A percentile compares a stretch with the other conserved stretches of the same genome.
phyloP scores from a whole-genome alignment of 2,329 filamentous ascomycete genomes.

The Beauveria rudraprayagi region DNA sequence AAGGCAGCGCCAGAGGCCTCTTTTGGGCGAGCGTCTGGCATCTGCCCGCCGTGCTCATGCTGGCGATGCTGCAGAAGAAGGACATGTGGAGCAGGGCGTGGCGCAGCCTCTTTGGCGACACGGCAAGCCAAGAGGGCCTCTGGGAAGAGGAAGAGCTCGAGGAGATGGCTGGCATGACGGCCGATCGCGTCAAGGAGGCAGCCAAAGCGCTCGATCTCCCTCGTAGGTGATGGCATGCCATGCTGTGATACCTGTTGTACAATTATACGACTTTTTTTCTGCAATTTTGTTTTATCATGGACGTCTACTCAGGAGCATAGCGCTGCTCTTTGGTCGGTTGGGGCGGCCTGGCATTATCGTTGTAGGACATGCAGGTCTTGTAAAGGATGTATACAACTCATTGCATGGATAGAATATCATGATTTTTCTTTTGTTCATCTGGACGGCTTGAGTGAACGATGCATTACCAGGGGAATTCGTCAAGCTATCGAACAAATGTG shows the following conservation, averaged over 20 bases:
- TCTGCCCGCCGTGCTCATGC: conserved; percentile 77
- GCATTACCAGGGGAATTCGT: not conserved
- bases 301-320: not conserved
- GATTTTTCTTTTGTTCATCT: not conserved
- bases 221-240: not conserved
- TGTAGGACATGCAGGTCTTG: not conserved
- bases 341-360: not conserved
- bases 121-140: conserved; percentile 50
- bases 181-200: conserved; percentile 17
- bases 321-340: not conserved
- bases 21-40: conserved; percentile 99
- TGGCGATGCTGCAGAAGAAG: conserved; percentile 89
- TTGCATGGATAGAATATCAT: conserved; percentile 9
- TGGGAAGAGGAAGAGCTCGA: conserved; percentile 49
- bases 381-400: conserved; percentile 2
- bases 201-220: conserved; percentile 7
- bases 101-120: conserved; percentile 54
- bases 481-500: not conserved
- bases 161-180: conserved; percentile 30
- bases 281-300: conserved; percentile 18
- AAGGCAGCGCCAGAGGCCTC: conserved; percentile 71
- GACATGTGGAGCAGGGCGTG: conserved; percentile 83
- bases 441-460: not conserved
- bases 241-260: not conserved
- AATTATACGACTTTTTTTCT: conserved; percentile 8